Evolutionary conservation across 345 rosid species (phyloP).

Genomic region (Camelina hispida): DNA sequence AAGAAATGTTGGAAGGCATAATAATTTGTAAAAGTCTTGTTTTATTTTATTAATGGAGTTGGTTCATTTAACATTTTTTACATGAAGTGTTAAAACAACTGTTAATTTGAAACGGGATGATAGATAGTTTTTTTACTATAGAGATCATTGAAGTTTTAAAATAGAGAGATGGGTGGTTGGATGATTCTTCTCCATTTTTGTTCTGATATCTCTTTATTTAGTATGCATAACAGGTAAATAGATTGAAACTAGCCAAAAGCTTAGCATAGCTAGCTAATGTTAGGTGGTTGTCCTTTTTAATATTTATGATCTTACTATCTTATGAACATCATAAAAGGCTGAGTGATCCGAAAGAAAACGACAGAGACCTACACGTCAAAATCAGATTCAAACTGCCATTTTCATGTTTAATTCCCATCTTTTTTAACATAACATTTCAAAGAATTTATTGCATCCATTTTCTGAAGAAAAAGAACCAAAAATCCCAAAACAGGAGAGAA

Average conservation of each 20-base stretch:
- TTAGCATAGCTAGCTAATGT: slow-evolving; percentile 8
- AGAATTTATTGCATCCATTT: slow-evolving; percentile 7
- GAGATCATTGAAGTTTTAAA: too few relatives aligned
- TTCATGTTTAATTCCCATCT: slow-evolving; percentile 24
- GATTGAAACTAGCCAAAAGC: neutral
- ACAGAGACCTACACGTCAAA: slow-evolving; percentile 26
- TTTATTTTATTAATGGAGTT: too few relatives aligned
- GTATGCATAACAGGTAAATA: neutral
- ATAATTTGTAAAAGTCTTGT: too few relatives aligned
- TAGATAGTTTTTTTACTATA: too few relatives aligned
- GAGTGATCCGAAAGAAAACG: slow-evolving; percentile 19
- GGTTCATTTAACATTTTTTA: too few relatives aligned
- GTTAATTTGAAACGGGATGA: too few relatives aligned
- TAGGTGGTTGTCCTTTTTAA: slow-evolving; percentile 14
- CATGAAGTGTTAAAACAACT: neutral
- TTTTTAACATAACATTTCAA: neutral
- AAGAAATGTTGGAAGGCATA: too few relatives aligned
- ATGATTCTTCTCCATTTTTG: neutral
- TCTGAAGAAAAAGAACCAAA: slow-evolving; percentile 5
- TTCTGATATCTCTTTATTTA: neutral
- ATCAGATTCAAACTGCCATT: slow-evolving; percentile 34
- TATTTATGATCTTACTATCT: slow-evolving; percentile 10
- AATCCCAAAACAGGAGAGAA: slow-evolving; percentile 8
- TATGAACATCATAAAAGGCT: neutral
- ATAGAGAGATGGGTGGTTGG: neutral